These are phyloP conservation scores for Aspergillus quadricinctus DNA, from an alignment of 2,329 filamentous ascomycete species.

Conservation along the genomic window DNA sequence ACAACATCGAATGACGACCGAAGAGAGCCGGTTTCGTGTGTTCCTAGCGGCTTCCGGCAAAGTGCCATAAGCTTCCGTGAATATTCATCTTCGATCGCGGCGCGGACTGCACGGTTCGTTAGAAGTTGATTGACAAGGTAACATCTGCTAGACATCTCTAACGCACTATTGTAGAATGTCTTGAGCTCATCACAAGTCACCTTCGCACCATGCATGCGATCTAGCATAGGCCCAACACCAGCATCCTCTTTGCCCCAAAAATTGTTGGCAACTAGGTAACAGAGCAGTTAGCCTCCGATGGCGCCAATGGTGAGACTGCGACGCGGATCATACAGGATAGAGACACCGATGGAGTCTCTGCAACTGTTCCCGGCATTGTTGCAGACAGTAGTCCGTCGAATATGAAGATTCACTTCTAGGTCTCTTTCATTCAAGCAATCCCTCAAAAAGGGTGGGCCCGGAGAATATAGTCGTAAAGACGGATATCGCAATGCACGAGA, in stretches of 20 bases:
- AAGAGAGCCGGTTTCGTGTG: slow-evolving; percentile 78
- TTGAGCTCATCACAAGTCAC: slow-evolving; percentile 90
- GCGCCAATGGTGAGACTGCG: background rate
- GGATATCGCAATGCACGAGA: slow-evolving; percentile 2
- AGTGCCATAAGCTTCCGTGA: slow-evolving; percentile 81
- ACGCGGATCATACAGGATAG: slow-evolving; percentile 56
- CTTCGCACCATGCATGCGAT: slow-evolving; percentile 93
- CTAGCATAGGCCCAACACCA: slow-evolving; percentile 82
- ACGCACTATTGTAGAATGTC: slow-evolving; percentile 76
- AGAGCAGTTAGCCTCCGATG: slow-evolving; percentile 3
- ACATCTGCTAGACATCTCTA: background rate
- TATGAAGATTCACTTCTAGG: slow-evolving; percentile 33
- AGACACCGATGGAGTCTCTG: slow-evolving; percentile 61
- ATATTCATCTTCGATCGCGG: slow-evolving; percentile 95
- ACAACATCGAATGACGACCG: slow-evolving; percentile 81
- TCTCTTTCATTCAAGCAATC: slow-evolving; percentile 28
- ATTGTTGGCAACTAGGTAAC: slow-evolving; percentile 76
- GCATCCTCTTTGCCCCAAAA: slow-evolving; percentile 99
- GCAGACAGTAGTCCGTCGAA: slow-evolving; percentile 11
- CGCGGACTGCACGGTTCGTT: slow-evolving; percentile 58
- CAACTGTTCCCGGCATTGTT: slow-evolving; percentile 57
- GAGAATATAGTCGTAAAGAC: slow-evolving; percentile 4
- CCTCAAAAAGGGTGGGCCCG: slow-evolving; percentile 9
- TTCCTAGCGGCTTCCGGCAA: slow-evolving; percentile 82
- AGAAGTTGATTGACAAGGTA: slow-evolving; percentile 2